Percentiles rank a stretch among this genome's conserved stretches.
Evolutionary conservation across 148 eudicot genomes (phyloP).

Genomic region (Nyssa sinensis): DNA sequence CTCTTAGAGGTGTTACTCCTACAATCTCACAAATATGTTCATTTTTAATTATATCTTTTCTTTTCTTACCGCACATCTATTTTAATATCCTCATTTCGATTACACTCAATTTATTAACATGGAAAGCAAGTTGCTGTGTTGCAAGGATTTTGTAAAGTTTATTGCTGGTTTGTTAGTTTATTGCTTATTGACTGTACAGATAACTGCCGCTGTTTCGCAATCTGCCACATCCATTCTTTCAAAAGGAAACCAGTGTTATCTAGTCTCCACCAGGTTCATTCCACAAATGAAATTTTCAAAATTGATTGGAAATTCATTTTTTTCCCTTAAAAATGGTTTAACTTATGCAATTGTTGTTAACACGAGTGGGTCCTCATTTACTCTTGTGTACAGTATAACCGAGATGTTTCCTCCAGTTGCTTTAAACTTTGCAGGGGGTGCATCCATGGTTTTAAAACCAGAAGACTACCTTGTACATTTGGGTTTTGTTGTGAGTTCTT

Average conservation of each 20-base stretch:
- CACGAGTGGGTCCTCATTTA: conserved; percentile 2
- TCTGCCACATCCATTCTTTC: conserved; percentile 45
- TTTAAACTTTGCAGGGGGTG: conserved; percentile 87
- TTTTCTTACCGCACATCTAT: too few relatives aligned
- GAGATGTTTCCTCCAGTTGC: conserved; percentile 72
- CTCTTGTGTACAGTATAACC: conserved; percentile 44
- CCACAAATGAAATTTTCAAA: neutral
- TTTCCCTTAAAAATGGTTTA: neutral
- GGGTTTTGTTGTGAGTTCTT: conserved; percentile 74
- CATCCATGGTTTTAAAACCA: conserved; percentile 77
- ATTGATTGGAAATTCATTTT: neutral
- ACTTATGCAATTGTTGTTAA: neutral
- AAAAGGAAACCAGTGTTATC: conserved; percentile 77
- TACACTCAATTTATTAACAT: too few relatives aligned
- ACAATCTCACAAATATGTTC: too few relatives aligned
- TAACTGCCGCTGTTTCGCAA: conserved; percentile 71
- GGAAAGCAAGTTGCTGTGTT: conserved; percentile 12
- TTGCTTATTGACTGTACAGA: conserved; percentile 39
- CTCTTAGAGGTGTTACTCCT: too few relatives aligned
- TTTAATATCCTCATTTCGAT: too few relatives aligned
- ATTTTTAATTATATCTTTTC: too few relatives aligned
- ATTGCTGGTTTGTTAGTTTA: neutral
- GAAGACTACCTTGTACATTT: conserved; percentile 72
- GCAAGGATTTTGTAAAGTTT: neutral
- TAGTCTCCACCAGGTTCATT: conserved; percentile 58